phyloP scores from a whole-genome alignment of 2,329 filamentous ascomycete species.

The Fusarium albidum region DNA sequence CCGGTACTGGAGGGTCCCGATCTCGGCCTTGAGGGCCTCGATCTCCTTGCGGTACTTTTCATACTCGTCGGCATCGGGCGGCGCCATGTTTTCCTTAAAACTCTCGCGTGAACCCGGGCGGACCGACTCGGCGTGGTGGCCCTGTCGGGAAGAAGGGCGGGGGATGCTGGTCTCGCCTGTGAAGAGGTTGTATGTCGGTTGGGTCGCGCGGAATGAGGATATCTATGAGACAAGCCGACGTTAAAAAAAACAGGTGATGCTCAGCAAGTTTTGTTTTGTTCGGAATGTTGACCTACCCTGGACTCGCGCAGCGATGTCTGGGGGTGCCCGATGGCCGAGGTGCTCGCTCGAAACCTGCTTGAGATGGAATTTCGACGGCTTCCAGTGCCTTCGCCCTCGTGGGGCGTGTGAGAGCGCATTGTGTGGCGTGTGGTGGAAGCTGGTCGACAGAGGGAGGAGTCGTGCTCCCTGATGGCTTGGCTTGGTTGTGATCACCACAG shows the following conservation, averaged over 20 bases:
- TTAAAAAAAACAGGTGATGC: constrained; percentile 15
- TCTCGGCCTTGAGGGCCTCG: constrained; percentile 87
- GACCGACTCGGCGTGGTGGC: constrained; percentile 49
- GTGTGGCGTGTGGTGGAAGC: constrained; percentile 12
- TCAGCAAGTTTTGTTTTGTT: constrained; percentile 33
- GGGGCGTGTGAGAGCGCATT: constrained; percentile 47
- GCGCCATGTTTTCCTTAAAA: constrained; percentile 67
- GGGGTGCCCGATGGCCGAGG: constrained; percentile 47
- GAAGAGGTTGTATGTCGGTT: constrained; percentile 67
- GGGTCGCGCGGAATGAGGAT: constrained; percentile 58
- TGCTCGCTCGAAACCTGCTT: constrained; percentile 47
- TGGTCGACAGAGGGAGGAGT: constrained; percentile 13
- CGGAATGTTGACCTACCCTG: constrained; percentile 46
- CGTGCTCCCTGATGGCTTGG: constrained; percentile 20
- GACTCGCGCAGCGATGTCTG: constrained; percentile 48
- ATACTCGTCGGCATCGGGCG: constrained; percentile 66
- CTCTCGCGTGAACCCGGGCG: constrained; percentile 63
- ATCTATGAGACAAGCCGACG: constrained; percentile 43
- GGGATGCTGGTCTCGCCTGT: constrained; percentile 56
- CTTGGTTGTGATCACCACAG: constrained; percentile 35
- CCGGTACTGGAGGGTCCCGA: constrained; percentile 88
- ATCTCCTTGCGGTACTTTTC: constrained; percentile 64
- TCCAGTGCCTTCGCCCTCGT: constrained; percentile 43
- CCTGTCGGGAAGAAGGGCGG: constrained; percentile 53
- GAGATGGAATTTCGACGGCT: constrained; percentile 43